Percentiles rank a stretch among this genome's conserved stretches.
phyloP scores from a whole-genome alignment of 495 filamentous ascomycete species.

The Aspergillus asperescens region DNA sequence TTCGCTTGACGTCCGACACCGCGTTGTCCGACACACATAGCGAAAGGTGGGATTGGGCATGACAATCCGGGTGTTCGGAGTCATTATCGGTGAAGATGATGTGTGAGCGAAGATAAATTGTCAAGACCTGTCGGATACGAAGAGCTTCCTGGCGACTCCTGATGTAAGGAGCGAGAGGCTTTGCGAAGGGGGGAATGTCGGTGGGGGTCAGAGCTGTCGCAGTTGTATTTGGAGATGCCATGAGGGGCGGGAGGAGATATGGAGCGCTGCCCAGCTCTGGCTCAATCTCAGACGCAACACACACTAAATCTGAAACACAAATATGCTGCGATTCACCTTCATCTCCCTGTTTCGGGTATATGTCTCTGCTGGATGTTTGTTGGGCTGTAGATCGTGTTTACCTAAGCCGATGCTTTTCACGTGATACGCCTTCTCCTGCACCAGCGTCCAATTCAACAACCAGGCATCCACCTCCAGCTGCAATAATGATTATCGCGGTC shows the following conservation, averaged over 20 bases:
- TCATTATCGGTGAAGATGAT: conserved; percentile 33
- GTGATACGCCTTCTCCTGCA: not conserved
- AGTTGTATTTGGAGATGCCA: conserved; percentile 9
- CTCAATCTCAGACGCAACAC: conserved; percentile 1
- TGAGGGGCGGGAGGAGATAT: conserved; percentile 3
- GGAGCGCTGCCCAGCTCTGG: conserved; percentile 1
- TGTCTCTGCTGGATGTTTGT: conserved; percentile 10
- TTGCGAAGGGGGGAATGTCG: conserved; percentile 40
- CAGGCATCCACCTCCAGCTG: too few relatives aligned
- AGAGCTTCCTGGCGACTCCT: conserved; percentile 41
- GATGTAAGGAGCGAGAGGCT: conserved; percentile 43
- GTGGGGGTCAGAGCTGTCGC: conserved; percentile 8
- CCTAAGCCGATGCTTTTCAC: conserved; percentile 3
- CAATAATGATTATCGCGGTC: not conserved
- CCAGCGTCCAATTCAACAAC: too few relatives aligned
- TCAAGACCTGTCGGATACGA: conserved; percentile 42
- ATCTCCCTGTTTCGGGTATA: not conserved
- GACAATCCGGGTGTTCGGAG: conserved; percentile 17
- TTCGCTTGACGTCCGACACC: conserved; percentile 33
- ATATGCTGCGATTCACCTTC: not conserved
- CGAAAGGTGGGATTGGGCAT: conserved; percentile 31
- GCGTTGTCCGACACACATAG: conserved; percentile 35
- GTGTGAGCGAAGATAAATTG: conserved; percentile 38
- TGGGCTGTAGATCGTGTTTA: conserved; percentile 7
- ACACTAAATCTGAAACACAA: conserved; percentile 12